Evolutionary conservation across 345 rosid species (phyloP).

Genomic region (Lumnitzera littorea): DNA sequence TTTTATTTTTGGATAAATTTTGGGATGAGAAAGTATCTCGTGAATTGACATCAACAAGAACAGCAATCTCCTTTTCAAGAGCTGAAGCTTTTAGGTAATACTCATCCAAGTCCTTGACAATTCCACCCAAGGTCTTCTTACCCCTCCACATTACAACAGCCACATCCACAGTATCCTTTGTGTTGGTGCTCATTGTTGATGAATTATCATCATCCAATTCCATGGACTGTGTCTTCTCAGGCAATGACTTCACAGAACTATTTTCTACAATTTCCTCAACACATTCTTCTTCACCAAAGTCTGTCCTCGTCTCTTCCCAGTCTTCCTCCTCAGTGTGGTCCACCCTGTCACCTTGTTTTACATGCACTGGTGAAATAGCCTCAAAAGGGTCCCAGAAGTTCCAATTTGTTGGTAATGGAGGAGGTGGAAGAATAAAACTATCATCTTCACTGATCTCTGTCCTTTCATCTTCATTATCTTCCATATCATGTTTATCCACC

Average conservation of each 20-base stretch:
- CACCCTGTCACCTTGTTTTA: constrained; percentile 21
- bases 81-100: constrained; percentile 82
- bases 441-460: constrained; percentile 36
- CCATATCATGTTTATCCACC: constrained; percentile 18
- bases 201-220: constrained; percentile 47
- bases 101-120: constrained; percentile 76
- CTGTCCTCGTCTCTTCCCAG: constrained; percentile 64
- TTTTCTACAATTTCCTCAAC: constrained; percentile 30
- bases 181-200: constrained; percentile 40
- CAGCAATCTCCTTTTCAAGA: constrained; percentile 60
- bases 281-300: constrained; percentile 58
- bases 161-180: constrained; percentile 38
- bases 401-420: constrained; percentile 40
- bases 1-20: constrained; percentile 47
- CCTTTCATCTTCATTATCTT: constrained; percentile 29
- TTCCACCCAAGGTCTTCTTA: constrained; percentile 61
- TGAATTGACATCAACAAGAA: constrained; percentile 53
- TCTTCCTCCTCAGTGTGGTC: constrained; percentile 48
- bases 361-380: constrained; percentile 16
- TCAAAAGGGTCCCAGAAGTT: constrained; percentile 43
- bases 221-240: constrained; percentile 28
- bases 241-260: constrained; percentile 15
- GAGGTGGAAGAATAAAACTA: constrained; percentile 35
- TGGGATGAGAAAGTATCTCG: constrained; percentile 41
- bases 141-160: constrained; percentile 32